Conservation (phyloP, 106 monocot genomes). For the Dendrobium officinale region DNA sequence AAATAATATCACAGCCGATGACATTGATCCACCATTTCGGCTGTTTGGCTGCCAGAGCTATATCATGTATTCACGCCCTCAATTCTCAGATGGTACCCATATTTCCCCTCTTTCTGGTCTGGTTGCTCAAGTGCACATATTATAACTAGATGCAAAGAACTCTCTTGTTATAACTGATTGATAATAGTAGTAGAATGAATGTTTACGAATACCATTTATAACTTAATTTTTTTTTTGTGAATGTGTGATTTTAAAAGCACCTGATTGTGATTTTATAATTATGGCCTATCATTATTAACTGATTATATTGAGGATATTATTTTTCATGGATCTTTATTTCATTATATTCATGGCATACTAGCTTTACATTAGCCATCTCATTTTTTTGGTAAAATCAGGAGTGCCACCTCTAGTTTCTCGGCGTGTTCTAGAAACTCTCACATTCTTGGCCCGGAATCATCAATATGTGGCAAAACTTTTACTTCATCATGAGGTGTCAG, state of each 20-base stretch:
- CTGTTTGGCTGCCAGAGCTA: constrained; percentile 84
- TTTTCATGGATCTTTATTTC: background rate
- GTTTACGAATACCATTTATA: background rate
- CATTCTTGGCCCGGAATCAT: constrained; percentile 83
- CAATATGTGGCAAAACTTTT: constrained; percentile 83
- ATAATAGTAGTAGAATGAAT: background rate
- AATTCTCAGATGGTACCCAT: constrained; percentile 77
- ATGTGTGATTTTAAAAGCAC: background rate
- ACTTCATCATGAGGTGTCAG: constrained; percentile 65
- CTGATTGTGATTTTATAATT: background rate
- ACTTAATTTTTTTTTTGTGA: background rate
- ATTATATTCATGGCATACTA: background rate
- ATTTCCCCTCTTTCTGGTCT: constrained; percentile 6
- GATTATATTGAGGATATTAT: background rate
- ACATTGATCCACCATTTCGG: constrained; percentile 64
- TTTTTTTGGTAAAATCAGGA: constrained; percentile 34
- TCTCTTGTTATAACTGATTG: background rate
- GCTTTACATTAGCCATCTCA: background rate
- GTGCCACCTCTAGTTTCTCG: constrained; percentile 92
- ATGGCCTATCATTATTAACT: background rate
- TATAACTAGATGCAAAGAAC: background rate
- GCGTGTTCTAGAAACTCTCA: constrained; percentile 81
- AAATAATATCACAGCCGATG: constrained; percentile 14
- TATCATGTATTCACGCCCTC: constrained; percentile 89
- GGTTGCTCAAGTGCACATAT: background rate